Evolutionary conservation across 2,329 filamentous ascomycete species (phyloP).

Genomic region (Penicillium sp.): DNA sequence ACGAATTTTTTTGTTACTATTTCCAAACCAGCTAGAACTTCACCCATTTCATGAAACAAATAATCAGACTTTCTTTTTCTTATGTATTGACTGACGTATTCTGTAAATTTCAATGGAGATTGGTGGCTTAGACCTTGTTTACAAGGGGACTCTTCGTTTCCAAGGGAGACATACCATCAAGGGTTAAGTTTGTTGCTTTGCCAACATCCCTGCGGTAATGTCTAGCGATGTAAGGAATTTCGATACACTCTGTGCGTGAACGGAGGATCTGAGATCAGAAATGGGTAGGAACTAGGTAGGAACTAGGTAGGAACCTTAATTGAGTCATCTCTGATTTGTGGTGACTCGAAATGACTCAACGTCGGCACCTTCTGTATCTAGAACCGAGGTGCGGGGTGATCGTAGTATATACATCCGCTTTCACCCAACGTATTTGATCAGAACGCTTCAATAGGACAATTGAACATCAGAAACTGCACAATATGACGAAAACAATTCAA

Average conservation of each 20-base stretch:
- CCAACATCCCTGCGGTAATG: too few species aligned
- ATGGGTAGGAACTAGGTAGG: background rate
- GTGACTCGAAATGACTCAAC: background rate
- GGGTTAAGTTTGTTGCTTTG: background rate
- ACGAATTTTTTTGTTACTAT: conserved; percentile 21
- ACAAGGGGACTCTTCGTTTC: background rate
- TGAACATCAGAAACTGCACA: background rate
- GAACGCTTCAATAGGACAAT: background rate
- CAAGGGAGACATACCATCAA: background rate
- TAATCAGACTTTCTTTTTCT: background rate
- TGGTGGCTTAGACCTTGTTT: background rate
- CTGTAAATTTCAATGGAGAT: background rate
- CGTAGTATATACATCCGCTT: background rate
- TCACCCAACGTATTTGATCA: background rate
- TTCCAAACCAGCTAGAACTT: background rate
- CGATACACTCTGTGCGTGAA: background rate
- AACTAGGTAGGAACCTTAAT: background rate
- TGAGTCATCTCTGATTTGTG: background rate
- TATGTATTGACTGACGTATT: background rate
- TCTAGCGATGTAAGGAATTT: too few species aligned
- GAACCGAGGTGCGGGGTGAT: background rate
- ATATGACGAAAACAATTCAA: conserved; percentile 23
- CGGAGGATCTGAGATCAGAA: background rate
- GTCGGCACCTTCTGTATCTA: background rate
- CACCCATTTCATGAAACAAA: background rate